These are phyloP conservation scores for Chytriomyces confervae DNA, from an alignment of 192 early-diverging fungal species.

Conservation along the genomic window DNA sequence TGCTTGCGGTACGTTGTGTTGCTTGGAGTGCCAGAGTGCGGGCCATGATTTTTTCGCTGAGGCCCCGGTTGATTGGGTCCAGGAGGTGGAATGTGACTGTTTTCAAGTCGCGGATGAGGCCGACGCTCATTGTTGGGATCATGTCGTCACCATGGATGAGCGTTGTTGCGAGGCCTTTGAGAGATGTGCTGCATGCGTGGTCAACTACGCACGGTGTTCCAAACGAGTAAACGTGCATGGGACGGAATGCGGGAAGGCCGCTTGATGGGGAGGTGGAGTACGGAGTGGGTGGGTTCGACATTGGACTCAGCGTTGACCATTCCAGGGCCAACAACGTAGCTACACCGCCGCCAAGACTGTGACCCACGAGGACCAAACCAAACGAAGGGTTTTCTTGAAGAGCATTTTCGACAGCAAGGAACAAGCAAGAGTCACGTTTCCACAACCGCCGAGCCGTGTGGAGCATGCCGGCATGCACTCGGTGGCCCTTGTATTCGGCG, in stretches of 20 bases:
- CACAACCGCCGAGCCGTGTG: conserved; percentile 43
- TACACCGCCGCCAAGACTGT: conserved; percentile 88
- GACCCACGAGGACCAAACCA: conserved; percentile 84
- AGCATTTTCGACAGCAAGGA: conserved; percentile 69
- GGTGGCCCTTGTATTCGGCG: conserved; percentile 29
- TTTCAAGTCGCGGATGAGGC: conserved; percentile 79
- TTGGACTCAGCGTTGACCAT: conserved; percentile 66
- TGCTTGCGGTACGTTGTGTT: conserved; percentile 15
- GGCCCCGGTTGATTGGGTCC: conserved; percentile 43
- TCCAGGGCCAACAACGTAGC: conserved; percentile 79
- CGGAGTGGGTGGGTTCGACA: conserved; percentile 44
- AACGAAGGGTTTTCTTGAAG: conserved; percentile 77
- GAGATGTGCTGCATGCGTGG: conserved; percentile 64
- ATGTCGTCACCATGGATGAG: conserved; percentile 71
- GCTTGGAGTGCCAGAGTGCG: conserved; percentile 38
- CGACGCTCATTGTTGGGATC: conserved; percentile 78
- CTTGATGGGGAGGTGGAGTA: conserved; percentile 28
- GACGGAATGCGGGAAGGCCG: conserved; percentile 63
- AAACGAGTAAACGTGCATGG: conserved; percentile 84
- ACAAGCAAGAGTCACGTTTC: conserved; percentile 30
- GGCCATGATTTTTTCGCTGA: conserved; percentile 51
- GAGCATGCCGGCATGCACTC: conserved; percentile 52
- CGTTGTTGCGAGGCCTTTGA: conserved; percentile 75
- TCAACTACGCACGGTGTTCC: conserved; percentile 70
- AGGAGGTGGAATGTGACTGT: conserved; percentile 63